Evolutionary conservation across 164 flowering plant genomes (phyloP), one percentile per base, ranked within the genome.

Genomic region (Tetrastigma voinierianum): DNA sequence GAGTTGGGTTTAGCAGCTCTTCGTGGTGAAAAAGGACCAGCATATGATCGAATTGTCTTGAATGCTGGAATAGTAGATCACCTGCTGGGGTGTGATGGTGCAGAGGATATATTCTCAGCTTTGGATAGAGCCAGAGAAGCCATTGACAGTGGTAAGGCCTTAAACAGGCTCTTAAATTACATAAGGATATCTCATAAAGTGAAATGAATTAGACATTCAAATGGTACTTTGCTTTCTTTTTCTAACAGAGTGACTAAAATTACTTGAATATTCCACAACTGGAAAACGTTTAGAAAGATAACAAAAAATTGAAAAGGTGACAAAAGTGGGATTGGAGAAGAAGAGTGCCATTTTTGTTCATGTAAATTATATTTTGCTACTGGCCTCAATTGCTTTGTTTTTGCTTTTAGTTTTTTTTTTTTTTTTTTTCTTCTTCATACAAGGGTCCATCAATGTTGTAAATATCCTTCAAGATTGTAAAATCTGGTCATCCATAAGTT

Each of bases 61-160:
- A 96, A 96, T 72, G 98, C 99, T 56, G 99, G 93, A 70, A 82
- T 93, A 77, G 95, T 85, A n/a, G 99, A 96, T 80, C 98, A 96
- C 68, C 81, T 96, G 85, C 80, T 96, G 59, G 96, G 99, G 47
- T 86, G 97, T 71, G 78, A 78, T 48, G 97, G 93, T 61, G 97
- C 97, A 45, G 90, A 93, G 68, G 95, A 96, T 77, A 69, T 90
- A 61, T 61, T 76, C 23, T 55, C 79, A 9, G 96, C 98, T 20
- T 40, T 96, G 47, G 89, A 91, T 52, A 87, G 99, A 84, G 98
- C 99, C 53, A 85, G 91, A 70, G 98, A 96, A 65, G 97, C 96
- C 59, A 88, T 96, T 61, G 99, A 96, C 77, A 93, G 96, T 73
- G 98, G 98, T 44, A 74, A 77, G 67, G 99, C 99, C 46, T 79